A percentile compares a stretch with the other conserved stretches of the same genome.
These are phyloP conservation scores for Dictyostelium capitatum DNA, from an alignment of 78 protist species.

Conservation along the genomic window DNA sequence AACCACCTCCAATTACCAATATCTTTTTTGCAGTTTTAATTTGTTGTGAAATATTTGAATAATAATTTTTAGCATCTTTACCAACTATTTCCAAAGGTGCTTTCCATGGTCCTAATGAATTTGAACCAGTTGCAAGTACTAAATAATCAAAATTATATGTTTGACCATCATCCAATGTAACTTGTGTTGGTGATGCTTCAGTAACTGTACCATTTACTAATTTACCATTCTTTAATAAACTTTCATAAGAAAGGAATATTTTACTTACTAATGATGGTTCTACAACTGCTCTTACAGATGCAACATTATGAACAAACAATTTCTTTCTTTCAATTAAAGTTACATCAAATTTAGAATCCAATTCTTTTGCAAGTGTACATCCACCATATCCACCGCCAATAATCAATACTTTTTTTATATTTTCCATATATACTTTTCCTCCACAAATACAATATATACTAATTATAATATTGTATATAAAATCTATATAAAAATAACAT, in stretches of 20 bases:
- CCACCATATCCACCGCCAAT: slow-evolving; percentile 81
- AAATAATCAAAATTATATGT: slow-evolving; percentile 28
- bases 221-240: slow-evolving; percentile 55
- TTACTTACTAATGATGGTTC: slow-evolving; percentile 43
- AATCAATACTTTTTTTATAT: slow-evolving; percentile 59
- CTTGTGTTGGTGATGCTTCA: slow-evolving; percentile 30
- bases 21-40: slow-evolving; percentile 11
- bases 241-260: slow-evolving; percentile 47
- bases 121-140: slow-evolving; percentile 73
- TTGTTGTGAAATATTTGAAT: background rate
- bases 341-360: slow-evolving; percentile 68
- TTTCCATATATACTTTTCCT: too few relatives aligned
- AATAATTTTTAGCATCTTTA: background rate
- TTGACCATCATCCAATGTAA: slow-evolving; percentile 29
- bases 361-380: slow-evolving; percentile 18
- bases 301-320: slow-evolving; percentile 47
- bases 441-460: too few relatives aligned
- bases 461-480: too few relatives aligned
- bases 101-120: slow-evolving; percentile 46
- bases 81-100: slow-evolving; percentile 10
- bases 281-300: slow-evolving; percentile 38
- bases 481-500: too few relatives aligned
- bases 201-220: background rate
- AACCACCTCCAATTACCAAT: slow-evolving; percentile 66
- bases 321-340: slow-evolving; percentile 60